Conservation (phyloP, 2,329 filamentous ascomycete species). For the Calonectria hongkongensis region DNA sequence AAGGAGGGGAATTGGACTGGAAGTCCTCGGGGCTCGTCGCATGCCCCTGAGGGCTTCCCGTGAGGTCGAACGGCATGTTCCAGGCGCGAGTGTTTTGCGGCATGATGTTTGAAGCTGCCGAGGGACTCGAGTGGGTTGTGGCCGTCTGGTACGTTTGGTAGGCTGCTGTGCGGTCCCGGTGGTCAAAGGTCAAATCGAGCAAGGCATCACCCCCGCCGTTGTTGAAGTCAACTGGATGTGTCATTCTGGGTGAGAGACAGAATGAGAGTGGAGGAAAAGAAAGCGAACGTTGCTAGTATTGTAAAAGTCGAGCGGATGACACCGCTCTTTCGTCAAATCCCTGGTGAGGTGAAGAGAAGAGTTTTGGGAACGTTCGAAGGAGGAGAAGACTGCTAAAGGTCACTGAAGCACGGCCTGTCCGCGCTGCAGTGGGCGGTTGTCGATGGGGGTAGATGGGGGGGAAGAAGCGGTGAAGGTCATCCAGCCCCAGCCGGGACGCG, state of each 20-base stretch:
- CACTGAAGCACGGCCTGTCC: constrained; percentile 51
- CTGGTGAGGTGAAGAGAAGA: constrained; percentile 55
- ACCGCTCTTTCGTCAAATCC: constrained; percentile 66
- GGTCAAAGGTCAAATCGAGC: constrained; percentile 77
- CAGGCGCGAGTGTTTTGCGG: constrained; percentile 63
- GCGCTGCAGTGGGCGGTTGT: constrained; percentile 54
- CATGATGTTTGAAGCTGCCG: constrained; percentile 60
- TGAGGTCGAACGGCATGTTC: constrained; percentile 73
- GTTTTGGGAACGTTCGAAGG: constrained; percentile 55
- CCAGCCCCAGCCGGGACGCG: constrained; percentile 58
- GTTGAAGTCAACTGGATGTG: constrained; percentile 73
- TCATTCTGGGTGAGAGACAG: constrained; percentile 66
- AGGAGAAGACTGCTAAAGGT: constrained; percentile 54
- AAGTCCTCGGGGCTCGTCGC: constrained; percentile 71
- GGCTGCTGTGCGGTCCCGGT: constrained; percentile 68
- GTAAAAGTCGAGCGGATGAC: constrained; percentile 62
- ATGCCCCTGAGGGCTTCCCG: constrained; percentile 64
- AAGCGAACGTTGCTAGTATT: constrained; percentile 59
- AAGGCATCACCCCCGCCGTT: constrained; percentile 75
- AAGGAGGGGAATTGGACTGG: constrained; percentile 69
- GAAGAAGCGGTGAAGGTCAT: constrained; percentile 63
- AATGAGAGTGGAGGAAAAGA: constrained; percentile 57
- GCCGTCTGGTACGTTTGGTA: constrained; percentile 56
- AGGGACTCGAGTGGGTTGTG: constrained; percentile 58
- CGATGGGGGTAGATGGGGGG: constrained; percentile 51